Base-by-base conservation (phyloP, 306 rosid genomes). In the Vigna hirtella region DNA sequence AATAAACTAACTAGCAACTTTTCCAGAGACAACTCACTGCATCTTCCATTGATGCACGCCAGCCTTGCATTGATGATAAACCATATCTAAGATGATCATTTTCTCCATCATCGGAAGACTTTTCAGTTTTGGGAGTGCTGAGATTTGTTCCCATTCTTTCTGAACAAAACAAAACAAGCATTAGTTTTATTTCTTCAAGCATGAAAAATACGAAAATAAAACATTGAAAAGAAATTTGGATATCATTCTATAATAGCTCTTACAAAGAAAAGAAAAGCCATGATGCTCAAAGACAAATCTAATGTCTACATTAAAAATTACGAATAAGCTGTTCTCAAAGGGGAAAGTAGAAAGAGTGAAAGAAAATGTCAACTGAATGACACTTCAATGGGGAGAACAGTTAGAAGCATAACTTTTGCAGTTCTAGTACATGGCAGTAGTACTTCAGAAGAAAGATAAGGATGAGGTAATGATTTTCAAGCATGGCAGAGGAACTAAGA, bases 11-110 rank as follows among this genome's bases (percentile, higher is more conserved):
- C 42, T 50, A 66, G 45, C 22, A 74, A 50, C 42, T 34, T 43
- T 72, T 78, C 30, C 42, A 61, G 58, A 32, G 56, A 52, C 42
- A 72, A 91, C 96, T 88, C 71, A 93, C 98, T 53, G 98, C 98
- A 88, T 94, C 98, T 89, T 94, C 98, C 98, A 94, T 94, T 81
- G 97, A 63, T 68, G 93, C 88, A 26, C 98, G 97, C 98, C 98
- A 94, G 14, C 98, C 98, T 88, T 94, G 98, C 98, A 93, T 93
- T 52, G 97, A 93, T n/a, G 98, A 90, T 72, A 91, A 73, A 57
- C 98, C 98, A 85, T 86, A 91, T 85, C 91, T 85, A 69, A 91
- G 91, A 67, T 79, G 17, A 49, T 74, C 87, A 80, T 89, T 91
- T 58, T 85, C 94, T 68, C 97, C 97, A 79, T 94, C 94, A 68